Conservation (phyloP, 1,139 yeast genomes). For the Candida pseudocylindracea region DNA sequence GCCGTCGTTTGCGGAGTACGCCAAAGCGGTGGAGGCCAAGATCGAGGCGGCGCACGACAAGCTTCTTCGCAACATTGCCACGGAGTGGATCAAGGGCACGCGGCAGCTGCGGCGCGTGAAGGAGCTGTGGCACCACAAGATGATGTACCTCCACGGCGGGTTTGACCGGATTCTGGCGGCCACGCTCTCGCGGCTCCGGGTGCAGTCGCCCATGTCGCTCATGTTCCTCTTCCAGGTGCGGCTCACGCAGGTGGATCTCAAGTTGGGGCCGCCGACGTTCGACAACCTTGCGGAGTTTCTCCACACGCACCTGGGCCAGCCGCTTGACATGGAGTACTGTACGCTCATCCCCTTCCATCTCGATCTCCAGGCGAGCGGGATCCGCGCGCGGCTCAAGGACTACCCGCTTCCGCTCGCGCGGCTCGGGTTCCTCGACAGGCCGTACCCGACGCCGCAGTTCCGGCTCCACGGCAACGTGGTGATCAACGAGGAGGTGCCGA, state of each 20-base stretch:
- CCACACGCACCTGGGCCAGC: slow-evolving; percentile 15
- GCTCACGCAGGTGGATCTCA: slow-evolving; percentile 15
- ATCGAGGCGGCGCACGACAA: too few species aligned
- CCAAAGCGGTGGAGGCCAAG: too few species aligned
- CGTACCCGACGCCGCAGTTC: slow-evolving; percentile 8
- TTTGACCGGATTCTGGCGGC: not conserved
- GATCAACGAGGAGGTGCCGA: slow-evolving; percentile 16
- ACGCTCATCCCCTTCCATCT: slow-evolving; percentile 15
- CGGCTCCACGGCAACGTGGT: slow-evolving; percentile 15
- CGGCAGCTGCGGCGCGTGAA: too few species aligned
- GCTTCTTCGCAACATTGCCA: too few species aligned
- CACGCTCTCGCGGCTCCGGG: not conserved
- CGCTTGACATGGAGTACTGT: slow-evolving; percentile 17
- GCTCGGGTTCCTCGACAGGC: slow-evolving; percentile 15
- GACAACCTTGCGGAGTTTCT: slow-evolving; percentile 13
- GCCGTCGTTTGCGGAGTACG: too few species aligned
- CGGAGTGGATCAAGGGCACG: too few species aligned
- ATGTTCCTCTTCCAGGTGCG: slow-evolving; percentile 15
- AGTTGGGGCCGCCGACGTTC: slow-evolving; percentile 10
- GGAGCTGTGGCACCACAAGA: too few species aligned
- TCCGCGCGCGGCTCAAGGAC: slow-evolving; percentile 14
- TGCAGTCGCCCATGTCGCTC: slow-evolving; percentile 8
- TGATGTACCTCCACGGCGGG: too few species aligned
- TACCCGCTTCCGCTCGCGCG: slow-evolving; percentile 15
- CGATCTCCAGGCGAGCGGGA: slow-evolving; percentile 10